These are phyloP conservation scores for Colletotrichum phormii DNA, from an alignment of 2,329 filamentous ascomycete genomes.

Conservation along the genomic window DNA sequence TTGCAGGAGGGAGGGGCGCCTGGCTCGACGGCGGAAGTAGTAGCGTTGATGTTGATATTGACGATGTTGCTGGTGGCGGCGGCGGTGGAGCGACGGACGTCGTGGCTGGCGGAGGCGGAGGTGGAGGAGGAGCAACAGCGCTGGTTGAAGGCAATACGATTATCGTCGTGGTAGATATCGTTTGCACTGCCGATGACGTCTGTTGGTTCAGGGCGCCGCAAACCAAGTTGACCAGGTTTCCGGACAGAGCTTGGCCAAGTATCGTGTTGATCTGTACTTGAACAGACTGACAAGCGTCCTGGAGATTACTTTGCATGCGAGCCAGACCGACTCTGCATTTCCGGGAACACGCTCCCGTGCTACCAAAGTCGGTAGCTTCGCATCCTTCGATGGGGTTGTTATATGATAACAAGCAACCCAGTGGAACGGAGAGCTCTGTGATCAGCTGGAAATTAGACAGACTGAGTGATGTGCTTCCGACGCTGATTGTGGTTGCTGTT, in stretches of 20 bases:
- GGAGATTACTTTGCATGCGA: constrained; percentile 44
- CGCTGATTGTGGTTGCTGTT: constrained; percentile 19
- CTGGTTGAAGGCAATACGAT: constrained; percentile 7
- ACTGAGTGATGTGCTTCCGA: constrained; percentile 21
- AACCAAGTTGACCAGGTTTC: constrained; percentile 50
- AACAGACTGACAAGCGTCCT: constrained; percentile 42
- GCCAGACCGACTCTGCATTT: constrained; percentile 47
- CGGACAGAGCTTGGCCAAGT: constrained; percentile 50
- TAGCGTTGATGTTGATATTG: not conserved
- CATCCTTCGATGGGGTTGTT: constrained; percentile 54
- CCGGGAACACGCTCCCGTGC: constrained; percentile 50
- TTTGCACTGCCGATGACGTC: constrained; percentile 13
- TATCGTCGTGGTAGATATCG: constrained; percentile 8
- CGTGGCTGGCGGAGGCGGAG: not conserved
- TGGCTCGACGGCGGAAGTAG: constrained; percentile 1
- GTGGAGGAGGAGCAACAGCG: not conserved
- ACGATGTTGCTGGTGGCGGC: not conserved
- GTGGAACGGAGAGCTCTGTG: constrained; percentile 48
- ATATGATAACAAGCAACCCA: constrained; percentile 55
- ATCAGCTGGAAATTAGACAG: constrained; percentile 56
- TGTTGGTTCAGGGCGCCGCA: constrained; percentile 41
- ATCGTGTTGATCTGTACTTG: constrained; percentile 45
- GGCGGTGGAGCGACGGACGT: not conserved
- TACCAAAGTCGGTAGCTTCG: constrained; percentile 48
- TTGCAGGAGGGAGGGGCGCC: constrained; percentile 7